A percentile compares a stretch with the other conserved stretches of the same genome.
Conservation (phyloP, 1,284 basidiomycete genomes). For the Papiliotrema flavescens region DNA sequence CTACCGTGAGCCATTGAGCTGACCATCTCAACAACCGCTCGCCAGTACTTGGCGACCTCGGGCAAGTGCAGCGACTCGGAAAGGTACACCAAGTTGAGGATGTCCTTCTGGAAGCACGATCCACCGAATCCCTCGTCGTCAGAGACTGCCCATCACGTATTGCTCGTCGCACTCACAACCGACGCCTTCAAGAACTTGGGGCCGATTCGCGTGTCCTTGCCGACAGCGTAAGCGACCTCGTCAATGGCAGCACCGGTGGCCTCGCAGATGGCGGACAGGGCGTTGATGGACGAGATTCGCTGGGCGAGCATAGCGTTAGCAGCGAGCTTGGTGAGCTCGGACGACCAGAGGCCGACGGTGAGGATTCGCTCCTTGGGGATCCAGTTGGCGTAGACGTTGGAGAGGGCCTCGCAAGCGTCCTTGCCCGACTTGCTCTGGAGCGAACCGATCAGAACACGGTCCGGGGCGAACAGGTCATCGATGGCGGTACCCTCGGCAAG, state of each 20-base stretch:
- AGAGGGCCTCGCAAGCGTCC: constrained; percentile 71
- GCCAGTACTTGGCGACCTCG: constrained; percentile 98
- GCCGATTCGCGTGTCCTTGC: constrained; percentile 87
- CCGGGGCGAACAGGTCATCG: constrained; percentile 77
- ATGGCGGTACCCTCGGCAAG: constrained; percentile 98
- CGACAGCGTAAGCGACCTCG: constrained; percentile 93
- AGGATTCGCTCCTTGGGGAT: constrained; percentile 80
- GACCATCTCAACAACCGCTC: constrained; percentile 81
- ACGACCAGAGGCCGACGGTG: constrained; percentile 96
- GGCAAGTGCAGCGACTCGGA: constrained; percentile 90
- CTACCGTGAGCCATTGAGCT: neutral
- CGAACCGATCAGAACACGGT: constrained; percentile 95
- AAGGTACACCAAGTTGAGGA: constrained; percentile 96
- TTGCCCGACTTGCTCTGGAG: constrained; percentile 82
- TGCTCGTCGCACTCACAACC: constrained; percentile 41
- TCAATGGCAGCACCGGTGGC: constrained; percentile 99
- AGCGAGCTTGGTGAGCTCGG: constrained; percentile 95
- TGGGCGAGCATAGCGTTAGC: constrained; percentile 99
- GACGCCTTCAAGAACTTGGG: constrained; percentile 86
- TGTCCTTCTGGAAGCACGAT: constrained; percentile 99
- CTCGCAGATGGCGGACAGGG: constrained; percentile 97
- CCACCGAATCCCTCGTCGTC: constrained; percentile 72
- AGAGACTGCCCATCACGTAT: neutral
- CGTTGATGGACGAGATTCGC: constrained; percentile 96
- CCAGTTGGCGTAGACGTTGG: constrained; percentile 90